Evolutionary conservation across 1,139 yeast species (phyloP).

Genomic region (Zygoascus meyerae): DNA sequence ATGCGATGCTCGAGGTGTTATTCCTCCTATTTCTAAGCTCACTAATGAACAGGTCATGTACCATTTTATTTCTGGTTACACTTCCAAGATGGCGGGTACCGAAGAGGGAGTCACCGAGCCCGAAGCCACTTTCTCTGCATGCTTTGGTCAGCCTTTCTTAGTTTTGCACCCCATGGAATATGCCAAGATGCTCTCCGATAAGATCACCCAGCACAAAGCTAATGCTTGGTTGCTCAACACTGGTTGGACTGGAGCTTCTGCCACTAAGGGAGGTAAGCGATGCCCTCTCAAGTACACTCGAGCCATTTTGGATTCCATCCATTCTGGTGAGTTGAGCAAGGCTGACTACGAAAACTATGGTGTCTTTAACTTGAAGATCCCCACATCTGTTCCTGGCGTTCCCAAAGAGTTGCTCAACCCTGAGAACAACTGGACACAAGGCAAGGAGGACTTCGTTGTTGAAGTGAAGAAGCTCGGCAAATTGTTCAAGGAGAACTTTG

Average conservation of each 20-base stretch:
- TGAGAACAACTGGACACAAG: slow-evolving; percentile 73
- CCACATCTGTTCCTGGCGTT: slow-evolving; percentile 74
- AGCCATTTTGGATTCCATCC: slow-evolving; percentile 92
- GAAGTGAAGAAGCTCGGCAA: slow-evolving; percentile 73
- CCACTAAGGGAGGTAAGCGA: slow-evolving; percentile 90
- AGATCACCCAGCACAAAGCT: slow-evolving; percentile 83
- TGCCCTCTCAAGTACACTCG: slow-evolving; percentile 97
- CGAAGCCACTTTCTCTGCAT: slow-evolving; percentile 95
- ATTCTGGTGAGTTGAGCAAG: slow-evolving; percentile 78
- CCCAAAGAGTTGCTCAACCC: slow-evolving; percentile 88
- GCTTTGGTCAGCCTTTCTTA: slow-evolving; percentile 98
- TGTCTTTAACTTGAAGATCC: slow-evolving; percentile 81
- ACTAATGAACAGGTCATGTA: slow-evolving; percentile 97
- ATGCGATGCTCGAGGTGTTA: slow-evolving; percentile 96
- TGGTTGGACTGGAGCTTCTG: slow-evolving; percentile 97
- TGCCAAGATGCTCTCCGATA: slow-evolving; percentile 94
- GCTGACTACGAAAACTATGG: slow-evolving; percentile 82
- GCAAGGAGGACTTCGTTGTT: slow-evolving; percentile 55
- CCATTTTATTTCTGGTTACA: slow-evolving; percentile 97
- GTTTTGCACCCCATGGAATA: slow-evolving; percentile 98
- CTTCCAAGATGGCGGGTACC: slow-evolving; percentile 99
- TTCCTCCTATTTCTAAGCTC: slow-evolving; percentile 94
- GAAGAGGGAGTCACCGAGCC: slow-evolving; percentile 99
- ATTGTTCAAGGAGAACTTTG: slow-evolving; percentile 81
- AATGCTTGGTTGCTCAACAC: slow-evolving; percentile 96